Evolutionary conservation across 1,284 basidiomycete species (phyloP), one percentile per base, ranked within the genome.

Genomic region (Mycosarcoma maydis): DNA sequence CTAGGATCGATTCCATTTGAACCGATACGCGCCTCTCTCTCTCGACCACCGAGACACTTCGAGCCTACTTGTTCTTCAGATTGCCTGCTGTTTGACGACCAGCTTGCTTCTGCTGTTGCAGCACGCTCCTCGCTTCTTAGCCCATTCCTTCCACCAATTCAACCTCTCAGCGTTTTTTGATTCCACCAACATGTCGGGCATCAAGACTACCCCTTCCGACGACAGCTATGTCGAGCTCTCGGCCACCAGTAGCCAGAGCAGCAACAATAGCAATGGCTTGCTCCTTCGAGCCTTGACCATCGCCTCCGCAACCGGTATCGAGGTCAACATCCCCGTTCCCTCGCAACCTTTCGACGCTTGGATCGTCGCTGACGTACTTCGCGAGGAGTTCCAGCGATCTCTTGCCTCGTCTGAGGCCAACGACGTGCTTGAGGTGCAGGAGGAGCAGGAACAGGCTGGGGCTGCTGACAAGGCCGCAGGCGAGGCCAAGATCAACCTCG

Each of bases 281-380:
- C 52, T 60, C 11, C 56, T 70, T 22, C 67, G 67, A 11, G 44
- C 67, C 38, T 47, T 70, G 45, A 65, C 67, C 39, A 34, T 70
- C 50, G 55, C 59, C 17, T 65, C 61, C 32, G 36, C 49, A 19
- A 32, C 61, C 20, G 54, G 57, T 22, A 19, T 65, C 47, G 67
- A 74, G 56, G 72, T 77, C 14, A 66, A 67, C 42, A 67, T 77
- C 34, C 69, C 76, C 32, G 66, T 77, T 5, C 68, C 76, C 33
- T 49, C 70, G 27, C 53, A 66, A 47, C 76, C 76, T 23, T 75
- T 72, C 48, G 74, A 74, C 37, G 72, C 74, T n/a, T 77, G 76
- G 76, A 73, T 77, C 40, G 67, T 62, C 10, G 74, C 72, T 38
- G 71, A 76, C 17, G 72, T 75, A 9, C 58, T 76, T n/a, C 58